A percentile compares a stretch with the other conserved stretches of the same genome.
phyloP scores from a whole-genome alignment of 2,329 filamentous ascomycete genomes.

The Fonsecaea multimorphosa region DNA sequence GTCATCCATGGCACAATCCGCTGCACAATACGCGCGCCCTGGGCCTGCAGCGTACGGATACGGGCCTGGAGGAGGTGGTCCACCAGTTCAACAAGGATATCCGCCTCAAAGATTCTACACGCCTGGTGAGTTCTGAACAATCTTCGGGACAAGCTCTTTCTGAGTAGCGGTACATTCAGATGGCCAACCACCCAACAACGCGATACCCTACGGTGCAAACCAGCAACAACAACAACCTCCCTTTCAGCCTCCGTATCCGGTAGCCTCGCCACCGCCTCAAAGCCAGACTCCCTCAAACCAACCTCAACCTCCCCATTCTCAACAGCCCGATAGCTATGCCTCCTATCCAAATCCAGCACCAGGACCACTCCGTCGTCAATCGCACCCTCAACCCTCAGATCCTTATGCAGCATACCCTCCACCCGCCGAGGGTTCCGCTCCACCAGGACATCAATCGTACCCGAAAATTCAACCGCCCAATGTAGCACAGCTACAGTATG shows the following conservation, averaged over 20 bases:
- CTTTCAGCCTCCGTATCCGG: constrained; percentile 49
- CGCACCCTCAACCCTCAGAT: constrained; percentile 28
- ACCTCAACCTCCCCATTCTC: constrained; percentile 20
- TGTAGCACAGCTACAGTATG: constrained; percentile 43
- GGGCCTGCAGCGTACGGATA: constrained; percentile 48
- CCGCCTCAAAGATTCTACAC: constrained; percentile 71
- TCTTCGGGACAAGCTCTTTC: constrained; percentile 22
- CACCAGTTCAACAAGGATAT: constrained; percentile 38
- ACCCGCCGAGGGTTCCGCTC: constrained; percentile 33
- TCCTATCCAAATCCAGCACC: constrained; percentile 47
- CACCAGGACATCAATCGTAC: constrained; percentile 31
- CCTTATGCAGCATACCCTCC: constrained; percentile 59
- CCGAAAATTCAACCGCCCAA: constrained; percentile 30
- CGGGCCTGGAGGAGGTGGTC: constrained; percentile 39
- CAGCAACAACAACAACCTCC: constrained; percentile 31
- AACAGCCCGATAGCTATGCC: constrained; percentile 40
- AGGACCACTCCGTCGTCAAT: constrained; percentile 30
- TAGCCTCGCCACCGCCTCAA: constrained; percentile 55
- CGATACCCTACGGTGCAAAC: constrained; percentile 32
- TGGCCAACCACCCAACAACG: constrained; percentile 43
- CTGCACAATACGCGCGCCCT: constrained; percentile 58
- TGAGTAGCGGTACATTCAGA: constrained; percentile 25
- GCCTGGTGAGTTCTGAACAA: constrained; percentile 54
- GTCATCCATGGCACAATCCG: constrained; percentile 94
- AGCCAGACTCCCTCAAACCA: constrained; percentile 55